Evolutionary conservation across 768 basidiomycete genomes (phyloP).

Genomic region (Leccinum subgranulosum): DNA sequence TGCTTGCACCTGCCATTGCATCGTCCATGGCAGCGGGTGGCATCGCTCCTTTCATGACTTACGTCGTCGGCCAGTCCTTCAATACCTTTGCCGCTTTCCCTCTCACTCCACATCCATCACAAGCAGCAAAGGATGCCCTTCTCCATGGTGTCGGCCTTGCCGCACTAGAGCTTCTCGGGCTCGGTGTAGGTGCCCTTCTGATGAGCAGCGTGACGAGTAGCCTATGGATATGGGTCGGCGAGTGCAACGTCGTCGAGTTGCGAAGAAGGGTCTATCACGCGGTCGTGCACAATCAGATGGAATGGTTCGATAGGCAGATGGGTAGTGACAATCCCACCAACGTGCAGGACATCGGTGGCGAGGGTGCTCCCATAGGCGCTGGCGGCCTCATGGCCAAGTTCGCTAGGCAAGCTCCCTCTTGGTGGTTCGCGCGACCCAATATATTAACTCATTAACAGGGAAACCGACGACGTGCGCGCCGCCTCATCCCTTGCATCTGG

Average conservation of each 20-base stretch:
- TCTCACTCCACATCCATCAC: conserved; percentile 36
- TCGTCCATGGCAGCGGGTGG: conserved; percentile 64
- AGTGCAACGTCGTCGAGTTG: conserved; percentile 68
- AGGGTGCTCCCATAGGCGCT: conserved; percentile 62
- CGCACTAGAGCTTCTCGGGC: conserved; percentile 61
- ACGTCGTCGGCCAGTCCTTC: conserved; percentile 75
- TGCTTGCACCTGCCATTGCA: conserved; percentile 62
- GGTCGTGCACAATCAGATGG: conserved; percentile 68
- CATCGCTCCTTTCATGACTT: conserved; percentile 84
- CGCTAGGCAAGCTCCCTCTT: conserved; percentile 49
- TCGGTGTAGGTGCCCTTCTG: conserved; percentile 63
- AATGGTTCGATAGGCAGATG: conserved; percentile 90
- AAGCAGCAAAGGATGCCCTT: conserved; percentile 46
- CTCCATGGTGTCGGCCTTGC: conserved; percentile 56
- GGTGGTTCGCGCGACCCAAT: neutral
- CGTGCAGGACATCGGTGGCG: conserved; percentile 34
- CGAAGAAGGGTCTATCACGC: conserved; percentile 66
- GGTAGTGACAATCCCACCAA: conserved; percentile 47
- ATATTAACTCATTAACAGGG: conserved; percentile 45
- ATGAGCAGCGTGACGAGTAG: conserved; percentile 73
- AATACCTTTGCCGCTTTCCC: conserved; percentile 65
- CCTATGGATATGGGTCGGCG: conserved; percentile 88
- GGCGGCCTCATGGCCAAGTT: conserved; percentile 95
- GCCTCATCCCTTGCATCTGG: no score
- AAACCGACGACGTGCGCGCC: conserved; percentile 90